Conservation (phyloP, 2,329 filamentous ascomycete genomes). For the Xylariaceae sp. region DNA sequence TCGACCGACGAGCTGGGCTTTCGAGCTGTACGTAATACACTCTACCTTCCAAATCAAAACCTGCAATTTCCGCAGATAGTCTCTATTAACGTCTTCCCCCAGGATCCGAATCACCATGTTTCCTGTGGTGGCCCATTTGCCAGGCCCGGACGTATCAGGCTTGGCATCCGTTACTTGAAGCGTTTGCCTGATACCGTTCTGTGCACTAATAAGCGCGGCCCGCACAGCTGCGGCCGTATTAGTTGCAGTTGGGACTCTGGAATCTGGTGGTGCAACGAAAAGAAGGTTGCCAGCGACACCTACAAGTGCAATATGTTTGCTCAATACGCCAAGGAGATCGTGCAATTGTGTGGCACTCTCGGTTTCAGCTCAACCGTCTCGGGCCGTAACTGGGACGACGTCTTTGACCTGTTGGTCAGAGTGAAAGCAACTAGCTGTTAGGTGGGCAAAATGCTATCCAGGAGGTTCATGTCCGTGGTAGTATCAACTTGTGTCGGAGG, state of each 20-base stretch:
- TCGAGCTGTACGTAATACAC: neutral
- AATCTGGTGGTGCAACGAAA: conserved; percentile 6
- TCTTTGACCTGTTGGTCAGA: neutral
- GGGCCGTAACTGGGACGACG: neutral
- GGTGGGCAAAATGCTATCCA: neutral
- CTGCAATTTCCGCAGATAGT: neutral
- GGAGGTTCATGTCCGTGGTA: neutral
- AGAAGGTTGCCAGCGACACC: neutral
- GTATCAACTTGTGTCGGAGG: too few relatives aligned
- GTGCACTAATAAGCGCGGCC: neutral
- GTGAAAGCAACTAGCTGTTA: neutral
- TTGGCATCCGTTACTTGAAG: conserved; percentile 1
- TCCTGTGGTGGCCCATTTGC: neutral
- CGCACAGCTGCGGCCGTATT: conserved; percentile 3
- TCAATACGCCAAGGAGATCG: neutral
- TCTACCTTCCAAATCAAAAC: neutral
- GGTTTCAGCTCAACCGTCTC: neutral
- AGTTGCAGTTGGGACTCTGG: conserved; percentile 9
- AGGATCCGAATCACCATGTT: neutral
- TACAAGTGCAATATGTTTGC: conserved; percentile 6
- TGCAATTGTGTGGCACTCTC: neutral
- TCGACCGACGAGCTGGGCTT: neutral
- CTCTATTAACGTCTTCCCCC: neutral
- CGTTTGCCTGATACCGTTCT: neutral
- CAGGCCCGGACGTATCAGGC: neutral